phyloP scores from a whole-genome alignment of 345 rosid genomes.

The Eucalyptus viminalis region DNA sequence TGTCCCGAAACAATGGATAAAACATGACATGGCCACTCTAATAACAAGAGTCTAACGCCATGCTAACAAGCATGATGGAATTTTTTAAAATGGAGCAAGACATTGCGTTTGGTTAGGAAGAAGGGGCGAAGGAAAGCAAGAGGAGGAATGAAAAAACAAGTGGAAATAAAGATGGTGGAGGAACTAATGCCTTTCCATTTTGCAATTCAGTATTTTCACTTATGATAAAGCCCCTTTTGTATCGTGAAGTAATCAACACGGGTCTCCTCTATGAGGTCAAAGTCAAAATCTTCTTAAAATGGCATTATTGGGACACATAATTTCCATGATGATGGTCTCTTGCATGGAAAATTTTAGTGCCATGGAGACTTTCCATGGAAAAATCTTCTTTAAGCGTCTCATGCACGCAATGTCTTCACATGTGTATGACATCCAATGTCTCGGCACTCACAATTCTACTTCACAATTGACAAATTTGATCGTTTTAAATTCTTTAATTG shows the following conservation, averaged over 20 bases:
- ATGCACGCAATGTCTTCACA: not conserved
- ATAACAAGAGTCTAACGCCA: no score
- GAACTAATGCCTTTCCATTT: no score
- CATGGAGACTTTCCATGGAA: not conserved
- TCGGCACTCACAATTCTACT: not conserved
- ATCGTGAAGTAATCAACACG: not conserved
- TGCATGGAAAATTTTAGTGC: not conserved
- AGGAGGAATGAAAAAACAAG: no score
- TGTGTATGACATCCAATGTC: not conserved
- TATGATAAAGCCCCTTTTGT: not conserved
- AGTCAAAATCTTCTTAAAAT: not conserved
- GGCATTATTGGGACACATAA: not conserved
- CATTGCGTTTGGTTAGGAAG: no score
- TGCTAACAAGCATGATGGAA: no score
- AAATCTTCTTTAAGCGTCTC: not conserved
- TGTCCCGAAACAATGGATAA: no score
- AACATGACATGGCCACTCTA: no score
- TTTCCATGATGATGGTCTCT: not conserved
- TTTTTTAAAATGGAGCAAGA: no score
- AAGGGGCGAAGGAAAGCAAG: no score
- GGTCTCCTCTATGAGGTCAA: not conserved
- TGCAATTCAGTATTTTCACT: no score
- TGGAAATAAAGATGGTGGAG: no score
- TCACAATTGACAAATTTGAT: not conserved
- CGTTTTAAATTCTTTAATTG: not conserved